Evolutionary conservation across 1,139 yeast genomes (phyloP).

Genomic region (Meyerozyma sp.): DNA sequence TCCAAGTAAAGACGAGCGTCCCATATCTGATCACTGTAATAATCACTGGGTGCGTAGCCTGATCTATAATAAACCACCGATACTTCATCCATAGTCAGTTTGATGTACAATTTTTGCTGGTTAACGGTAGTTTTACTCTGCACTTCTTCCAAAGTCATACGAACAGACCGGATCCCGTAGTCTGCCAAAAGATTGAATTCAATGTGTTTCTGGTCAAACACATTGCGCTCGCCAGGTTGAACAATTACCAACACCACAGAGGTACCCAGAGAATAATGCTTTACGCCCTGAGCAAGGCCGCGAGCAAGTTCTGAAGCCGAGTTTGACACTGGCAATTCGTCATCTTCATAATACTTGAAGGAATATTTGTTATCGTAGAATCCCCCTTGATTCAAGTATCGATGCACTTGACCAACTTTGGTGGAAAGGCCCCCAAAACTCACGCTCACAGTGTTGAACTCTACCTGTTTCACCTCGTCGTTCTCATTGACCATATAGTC

Average conservation of each 20-base stretch:
- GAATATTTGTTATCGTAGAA: conserved; percentile 39
- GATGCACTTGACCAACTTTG: conserved; percentile 73
- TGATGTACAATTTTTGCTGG: conserved; percentile 45
- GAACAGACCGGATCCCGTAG: conserved; percentile 53
- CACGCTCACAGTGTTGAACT: conserved; percentile 91
- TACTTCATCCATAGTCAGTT: conserved; percentile 59
- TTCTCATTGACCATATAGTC: conserved; percentile 73
- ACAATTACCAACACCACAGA: conserved; percentile 73
- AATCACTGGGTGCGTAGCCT: conserved; percentile 81
- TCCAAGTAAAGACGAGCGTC: conserved; percentile 68
- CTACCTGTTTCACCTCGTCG: conserved; percentile 76
- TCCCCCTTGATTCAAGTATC: conserved; percentile 55
- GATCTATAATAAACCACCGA: conserved; percentile 87
- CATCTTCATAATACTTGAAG: conserved; percentile 36
- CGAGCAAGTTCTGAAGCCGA: conserved; percentile 58
- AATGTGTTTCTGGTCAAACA: conserved; percentile 82
- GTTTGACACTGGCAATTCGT: conserved; percentile 60
- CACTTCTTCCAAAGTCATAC: conserved; percentile 66
- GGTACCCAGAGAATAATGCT: conserved; percentile 38
- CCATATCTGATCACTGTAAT: conserved; percentile 65
- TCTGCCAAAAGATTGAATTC: conserved; percentile 63
- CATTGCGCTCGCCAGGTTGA: conserved; percentile 82
- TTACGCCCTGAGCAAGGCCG: conserved; percentile 67
- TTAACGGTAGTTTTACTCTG: conserved; percentile 32
- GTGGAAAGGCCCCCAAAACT: conserved; percentile 90